A percentile compares a stretch with the other conserved stretches of the same genome.
These are phyloP conservation scores for Globisporangium polare DNA, from an alignment of 352 stramenopile species.

Conservation along the genomic window DNA sequence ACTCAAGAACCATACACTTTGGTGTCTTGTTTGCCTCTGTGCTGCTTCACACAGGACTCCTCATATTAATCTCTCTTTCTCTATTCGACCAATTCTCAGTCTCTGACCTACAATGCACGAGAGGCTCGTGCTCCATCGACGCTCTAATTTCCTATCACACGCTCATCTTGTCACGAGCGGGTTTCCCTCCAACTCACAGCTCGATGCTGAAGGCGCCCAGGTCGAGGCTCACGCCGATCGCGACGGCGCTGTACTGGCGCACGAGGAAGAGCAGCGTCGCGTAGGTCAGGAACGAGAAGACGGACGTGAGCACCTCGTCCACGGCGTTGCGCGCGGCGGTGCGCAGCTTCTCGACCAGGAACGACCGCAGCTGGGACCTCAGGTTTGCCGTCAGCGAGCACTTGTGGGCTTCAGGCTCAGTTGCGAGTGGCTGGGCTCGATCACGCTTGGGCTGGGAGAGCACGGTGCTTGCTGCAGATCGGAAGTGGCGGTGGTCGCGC, in stretches of 20 bases:
- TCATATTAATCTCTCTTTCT: too few relatives aligned
- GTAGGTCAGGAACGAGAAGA: slow-evolving; percentile 41
- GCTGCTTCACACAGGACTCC: too few relatives aligned
- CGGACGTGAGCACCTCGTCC: slow-evolving; percentile 30
- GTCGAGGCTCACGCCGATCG: slow-evolving; percentile 33
- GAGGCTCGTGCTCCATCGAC: too few relatives aligned
- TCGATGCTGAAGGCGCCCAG: slow-evolving; percentile 38
- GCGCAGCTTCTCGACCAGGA: slow-evolving; percentile 24
- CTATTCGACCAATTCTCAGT: too few relatives aligned
- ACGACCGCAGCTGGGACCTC: not conserved
- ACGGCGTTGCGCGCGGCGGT: slow-evolving; percentile 26
- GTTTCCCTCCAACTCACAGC: not conserved
- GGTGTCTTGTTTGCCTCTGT: too few relatives aligned
- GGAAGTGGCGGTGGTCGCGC: not conserved
- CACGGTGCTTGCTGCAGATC: not conserved
- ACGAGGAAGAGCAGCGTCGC: slow-evolving; percentile 28
- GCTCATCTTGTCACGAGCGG: too few relatives aligned
- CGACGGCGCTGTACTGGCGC: slow-evolving; percentile 34
- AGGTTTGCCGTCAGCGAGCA: not conserved
- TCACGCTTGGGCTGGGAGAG: not conserved
- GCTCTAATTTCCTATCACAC: too few relatives aligned
- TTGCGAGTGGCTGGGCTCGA: not conserved
- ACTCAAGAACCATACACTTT: too few relatives aligned
- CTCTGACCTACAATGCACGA: too few relatives aligned
- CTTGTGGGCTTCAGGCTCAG: not conserved